These are phyloP conservation scores for Candida chauliodis DNA, from an alignment of 805 yeast genomes.

Conservation along the genomic window DNA sequence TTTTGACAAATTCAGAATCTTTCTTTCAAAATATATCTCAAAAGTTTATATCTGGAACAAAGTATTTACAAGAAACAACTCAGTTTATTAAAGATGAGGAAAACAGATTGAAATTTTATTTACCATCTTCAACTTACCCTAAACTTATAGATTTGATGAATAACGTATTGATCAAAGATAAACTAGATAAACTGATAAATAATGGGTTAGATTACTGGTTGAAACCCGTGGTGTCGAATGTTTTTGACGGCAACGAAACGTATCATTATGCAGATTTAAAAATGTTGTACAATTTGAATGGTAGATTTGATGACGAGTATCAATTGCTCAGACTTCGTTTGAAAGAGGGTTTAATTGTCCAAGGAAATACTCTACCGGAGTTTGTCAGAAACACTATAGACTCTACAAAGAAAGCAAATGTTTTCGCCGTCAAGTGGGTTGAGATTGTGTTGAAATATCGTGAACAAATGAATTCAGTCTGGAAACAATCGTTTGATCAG, in stretches of 20 bases:
- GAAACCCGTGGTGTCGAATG: constrained; percentile 31
- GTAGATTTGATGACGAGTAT: constrained; percentile 52
- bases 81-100: constrained; percentile 63
- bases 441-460: constrained; percentile 51
- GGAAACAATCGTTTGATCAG: constrained; percentile 45
- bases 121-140: constrained; percentile 52
- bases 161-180: constrained; percentile 53
- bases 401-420: constrained; percentile 16
- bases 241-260: constrained; percentile 10
- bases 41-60: constrained; percentile 49
- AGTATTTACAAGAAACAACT: constrained; percentile 50
- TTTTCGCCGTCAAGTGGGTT: constrained; percentile 68
- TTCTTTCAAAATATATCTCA: constrained; percentile 51
- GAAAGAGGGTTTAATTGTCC: constrained; percentile 37
- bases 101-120: constrained; percentile 47
- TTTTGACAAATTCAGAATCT: constrained; percentile 50
- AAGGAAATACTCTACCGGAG: constrained; percentile 10
- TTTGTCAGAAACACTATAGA: constrained; percentile 8
- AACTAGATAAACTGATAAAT: constrained; percentile 53
- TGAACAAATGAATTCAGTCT: constrained; percentile 46
- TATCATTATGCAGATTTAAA: constrained; percentile 38
- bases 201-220: constrained; percentile 63
- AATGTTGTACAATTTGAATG: constrained; percentile 47
- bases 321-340: constrained; percentile 48
- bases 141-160: constrained; percentile 56